A percentile compares a stretch with the other conserved stretches of the same genome.
Evolutionary conservation across 805 yeast species (phyloP).

Genomic region (Candida berthetii): DNA sequence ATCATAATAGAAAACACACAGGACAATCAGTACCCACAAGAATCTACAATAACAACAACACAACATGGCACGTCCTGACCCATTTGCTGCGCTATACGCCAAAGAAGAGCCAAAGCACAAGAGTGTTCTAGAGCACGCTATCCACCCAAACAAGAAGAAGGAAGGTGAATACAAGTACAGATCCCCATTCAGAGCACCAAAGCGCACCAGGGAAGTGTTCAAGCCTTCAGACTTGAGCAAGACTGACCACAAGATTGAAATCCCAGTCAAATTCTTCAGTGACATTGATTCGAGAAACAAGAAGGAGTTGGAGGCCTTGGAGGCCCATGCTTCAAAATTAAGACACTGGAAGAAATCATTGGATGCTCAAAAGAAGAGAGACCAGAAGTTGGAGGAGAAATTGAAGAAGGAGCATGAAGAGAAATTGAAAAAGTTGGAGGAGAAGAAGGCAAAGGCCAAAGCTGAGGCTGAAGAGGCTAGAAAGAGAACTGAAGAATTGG

Average conservation of each 20-base stretch:
- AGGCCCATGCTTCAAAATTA: conserved; percentile 8
- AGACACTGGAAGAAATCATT: conserved; percentile 8
- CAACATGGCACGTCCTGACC: not conserved
- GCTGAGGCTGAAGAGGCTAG: conserved; percentile 3
- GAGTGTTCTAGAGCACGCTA: not conserved
- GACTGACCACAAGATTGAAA: not conserved
- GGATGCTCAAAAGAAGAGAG: conserved; percentile 5
- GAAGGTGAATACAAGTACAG: conserved; percentile 4
- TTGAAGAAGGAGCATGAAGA: conserved; percentile 4
- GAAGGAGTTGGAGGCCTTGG: conserved; percentile 9
- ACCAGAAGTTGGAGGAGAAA: conserved; percentile 1
- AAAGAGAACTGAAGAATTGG: not conserved
- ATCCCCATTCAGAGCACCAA: conserved; percentile 8
- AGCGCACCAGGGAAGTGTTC: not conserved
- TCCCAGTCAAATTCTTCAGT: conserved; percentile 5
- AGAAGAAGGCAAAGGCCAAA: conserved; percentile 7
- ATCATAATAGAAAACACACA: too few species aligned
- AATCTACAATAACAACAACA: too few species aligned
- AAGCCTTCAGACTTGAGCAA: not conserved
- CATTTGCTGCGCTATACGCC: not conserved
- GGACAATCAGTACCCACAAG: too few species aligned
- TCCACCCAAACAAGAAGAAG: not conserved
- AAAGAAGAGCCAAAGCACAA: not conserved
- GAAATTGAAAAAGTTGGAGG: conserved; percentile 5
- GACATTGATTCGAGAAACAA: conserved; percentile 11